Conservation (phyloP, 2,329 filamentous ascomycete genomes). For the Colletotrichum nymphaeae region DNA sequence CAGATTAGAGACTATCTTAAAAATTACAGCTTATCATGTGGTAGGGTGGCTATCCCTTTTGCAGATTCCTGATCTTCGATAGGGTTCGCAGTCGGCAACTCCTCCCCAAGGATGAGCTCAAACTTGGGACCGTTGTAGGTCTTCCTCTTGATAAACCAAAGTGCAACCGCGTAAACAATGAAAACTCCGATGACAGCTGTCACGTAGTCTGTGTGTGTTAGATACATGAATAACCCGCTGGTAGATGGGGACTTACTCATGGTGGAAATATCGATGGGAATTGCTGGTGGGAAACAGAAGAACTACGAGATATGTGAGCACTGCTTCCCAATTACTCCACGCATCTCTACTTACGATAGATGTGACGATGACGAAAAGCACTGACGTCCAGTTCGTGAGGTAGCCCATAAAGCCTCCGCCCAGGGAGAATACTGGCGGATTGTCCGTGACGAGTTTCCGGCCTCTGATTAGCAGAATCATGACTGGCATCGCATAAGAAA, state of each 20-base stretch:
- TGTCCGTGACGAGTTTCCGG: constrained; percentile 41
- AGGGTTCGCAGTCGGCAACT: neutral
- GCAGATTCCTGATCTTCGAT: neutral
- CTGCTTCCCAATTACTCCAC: too few species aligned
- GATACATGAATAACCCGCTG: fast-evolving
- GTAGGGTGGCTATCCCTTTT: neutral
- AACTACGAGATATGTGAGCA: neutral
- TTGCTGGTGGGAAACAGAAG: constrained; percentile 28
- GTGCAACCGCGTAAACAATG: neutral
- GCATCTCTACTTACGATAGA: constrained; percentile 6
- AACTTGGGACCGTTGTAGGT: constrained; percentile 21
- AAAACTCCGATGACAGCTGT: constrained; percentile 17
- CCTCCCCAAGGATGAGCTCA: constrained; percentile 20
- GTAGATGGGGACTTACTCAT: constrained; percentile 15
- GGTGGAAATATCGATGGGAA: constrained; percentile 14
- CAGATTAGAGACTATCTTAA: neutral
- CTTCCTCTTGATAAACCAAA: constrained; percentile 9
- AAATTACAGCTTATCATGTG: neutral
- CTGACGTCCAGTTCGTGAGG: constrained; percentile 4
- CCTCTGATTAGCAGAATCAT: constrained; percentile 51
- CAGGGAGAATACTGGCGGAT: constrained; percentile 6
- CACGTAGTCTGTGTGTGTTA: constrained; percentile 14
- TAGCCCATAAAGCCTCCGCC: constrained; percentile 13
- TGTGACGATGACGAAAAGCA: constrained; percentile 19
- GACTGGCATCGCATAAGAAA: constrained; percentile 58